These are phyloP conservation scores for Claviceps maximensis DNA, from an alignment of 2,329 filamentous ascomycete genomes.

Conservation along the genomic window DNA sequence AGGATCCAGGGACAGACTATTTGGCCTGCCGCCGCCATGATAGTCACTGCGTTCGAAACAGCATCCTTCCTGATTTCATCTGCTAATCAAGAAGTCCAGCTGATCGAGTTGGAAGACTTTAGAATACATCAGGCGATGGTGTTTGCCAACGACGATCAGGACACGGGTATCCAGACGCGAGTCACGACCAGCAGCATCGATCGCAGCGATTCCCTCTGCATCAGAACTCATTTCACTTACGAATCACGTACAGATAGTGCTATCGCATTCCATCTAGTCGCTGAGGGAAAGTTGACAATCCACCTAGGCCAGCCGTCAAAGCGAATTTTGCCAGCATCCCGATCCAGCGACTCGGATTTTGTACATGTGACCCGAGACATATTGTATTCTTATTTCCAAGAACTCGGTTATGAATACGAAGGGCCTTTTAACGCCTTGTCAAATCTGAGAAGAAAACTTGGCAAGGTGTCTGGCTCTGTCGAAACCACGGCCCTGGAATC, in stretches of 20 bases:
- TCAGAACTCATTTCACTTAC: neutral
- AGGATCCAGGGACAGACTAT: no score
- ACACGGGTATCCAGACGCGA: neutral
- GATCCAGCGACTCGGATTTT: neutral
- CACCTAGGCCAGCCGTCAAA: neutral
- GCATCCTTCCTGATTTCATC: neutral
- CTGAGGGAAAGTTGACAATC: neutral
- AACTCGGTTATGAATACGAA: neutral
- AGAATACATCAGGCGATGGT: neutral
- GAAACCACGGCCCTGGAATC: neutral
- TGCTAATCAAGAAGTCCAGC: neutral
- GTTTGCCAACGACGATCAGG: neutral
- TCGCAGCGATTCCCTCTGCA: neutral
- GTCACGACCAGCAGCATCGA: neutral
- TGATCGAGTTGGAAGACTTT: neutral
- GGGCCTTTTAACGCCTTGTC: neutral
- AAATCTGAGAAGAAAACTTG: neutral
- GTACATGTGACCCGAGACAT: neutral
- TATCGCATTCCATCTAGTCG: neutral
- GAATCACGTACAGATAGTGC: neutral
- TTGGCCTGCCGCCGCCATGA: constrained; percentile 24
- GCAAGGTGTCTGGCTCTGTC: neutral
- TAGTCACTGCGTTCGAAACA: constrained; percentile 17
- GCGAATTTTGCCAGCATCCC: neutral
- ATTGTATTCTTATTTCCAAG: neutral